Percentiles rank a stretch among this genome's conserved stretches.
Conservation (phyloP, 306 rosid species). For the Begonia loranthoides region DNA sequence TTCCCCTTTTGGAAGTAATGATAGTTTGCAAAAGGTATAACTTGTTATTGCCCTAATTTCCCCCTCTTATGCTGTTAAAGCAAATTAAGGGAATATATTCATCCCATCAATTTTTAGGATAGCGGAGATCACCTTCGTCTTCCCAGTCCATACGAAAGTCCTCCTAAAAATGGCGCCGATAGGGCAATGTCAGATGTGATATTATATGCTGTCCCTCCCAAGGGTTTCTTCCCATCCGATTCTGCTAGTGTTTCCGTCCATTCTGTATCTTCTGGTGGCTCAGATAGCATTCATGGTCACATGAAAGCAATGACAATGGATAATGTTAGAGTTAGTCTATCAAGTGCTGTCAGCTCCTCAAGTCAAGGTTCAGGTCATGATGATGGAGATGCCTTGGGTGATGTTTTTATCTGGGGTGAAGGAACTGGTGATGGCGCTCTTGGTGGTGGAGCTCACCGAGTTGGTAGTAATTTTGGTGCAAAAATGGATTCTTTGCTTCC, state of each 20-base stretch:
- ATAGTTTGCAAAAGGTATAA: slow-evolving; percentile 81
- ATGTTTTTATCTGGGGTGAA: slow-evolving; percentile 97
- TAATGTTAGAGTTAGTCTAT: slow-evolving; percentile 94
- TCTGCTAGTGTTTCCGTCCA: slow-evolving; percentile 91
- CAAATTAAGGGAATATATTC: slow-evolving; percentile 12
- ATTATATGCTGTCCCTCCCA: slow-evolving; percentile 67
- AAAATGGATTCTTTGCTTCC: slow-evolving; percentile 87
- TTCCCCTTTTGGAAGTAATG: slow-evolving; percentile 93
- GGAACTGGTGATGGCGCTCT: slow-evolving; percentile 90
- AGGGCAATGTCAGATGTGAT: slow-evolving; percentile 81
- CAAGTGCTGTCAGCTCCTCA: slow-evolving; percentile 97
- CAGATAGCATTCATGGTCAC: slow-evolving; percentile 85
- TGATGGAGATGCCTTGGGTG: slow-evolving; percentile 98
- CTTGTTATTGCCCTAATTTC: slow-evolving; percentile 10
- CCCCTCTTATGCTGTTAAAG: slow-evolving; percentile 12
- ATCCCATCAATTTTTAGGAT: slow-evolving; percentile 46
- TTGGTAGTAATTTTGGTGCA: slow-evolving; percentile 47
- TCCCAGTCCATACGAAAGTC: slow-evolving; percentile 93
- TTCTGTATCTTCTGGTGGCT: slow-evolving; percentile 95
- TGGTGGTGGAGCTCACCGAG: slow-evolving; percentile 83
- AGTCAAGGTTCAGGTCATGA: slow-evolving; percentile 99
- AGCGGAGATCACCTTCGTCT: slow-evolving; percentile 79
- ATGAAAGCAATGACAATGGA: slow-evolving; percentile 85
- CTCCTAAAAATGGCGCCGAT: slow-evolving; percentile 87
- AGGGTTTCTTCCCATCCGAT: slow-evolving; percentile 84